A percentile compares a stretch with the other conserved stretches of the same genome.
phyloP scores from a whole-genome alignment of 192 early-diverging fungal genomes.

The Thamnidium elegans region DNA sequence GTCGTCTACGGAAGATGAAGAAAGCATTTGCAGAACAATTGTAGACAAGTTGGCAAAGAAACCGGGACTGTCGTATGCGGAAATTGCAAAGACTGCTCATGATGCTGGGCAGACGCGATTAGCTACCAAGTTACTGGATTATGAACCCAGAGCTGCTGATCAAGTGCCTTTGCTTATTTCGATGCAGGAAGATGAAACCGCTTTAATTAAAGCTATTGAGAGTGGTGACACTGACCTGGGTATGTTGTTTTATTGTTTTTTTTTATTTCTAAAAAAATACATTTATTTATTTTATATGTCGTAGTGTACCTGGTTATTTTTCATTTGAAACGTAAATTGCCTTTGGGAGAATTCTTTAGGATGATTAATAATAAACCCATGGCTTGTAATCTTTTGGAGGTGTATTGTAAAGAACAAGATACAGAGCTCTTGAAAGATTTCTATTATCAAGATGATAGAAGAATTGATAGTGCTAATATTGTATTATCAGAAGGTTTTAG shows the following conservation, averaged over 20 bases:
- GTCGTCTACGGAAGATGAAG: constrained; percentile 80
- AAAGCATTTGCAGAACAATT: constrained; percentile 75
- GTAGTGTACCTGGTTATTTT: constrained; percentile 87
- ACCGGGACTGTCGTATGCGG: constrained; percentile 80
- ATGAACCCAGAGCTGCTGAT: constrained; percentile 90
- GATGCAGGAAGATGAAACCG: constrained; percentile 88
- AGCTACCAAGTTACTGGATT: constrained; percentile 87
- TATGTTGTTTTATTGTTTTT: constrained; percentile 22
- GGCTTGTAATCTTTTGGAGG: constrained; percentile 84
- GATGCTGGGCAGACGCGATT: constrained; percentile 77
- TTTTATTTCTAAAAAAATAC: too few species aligned
- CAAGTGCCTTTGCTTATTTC: constrained; percentile 93
- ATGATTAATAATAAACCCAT: constrained; percentile 73
- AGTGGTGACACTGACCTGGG: constrained; percentile 95
- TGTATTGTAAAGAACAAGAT: constrained; percentile 76
- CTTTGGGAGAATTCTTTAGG: constrained; percentile 88
- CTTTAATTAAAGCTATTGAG: constrained; percentile 86
- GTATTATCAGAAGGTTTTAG: constrained; percentile 52
- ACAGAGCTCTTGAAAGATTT: constrained; percentile 83
- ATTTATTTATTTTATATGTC: not conserved
- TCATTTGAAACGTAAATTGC: constrained; percentile 82
- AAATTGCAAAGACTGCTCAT: constrained; percentile 90
- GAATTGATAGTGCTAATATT: constrained; percentile 61
- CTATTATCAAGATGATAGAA: constrained; percentile 95
- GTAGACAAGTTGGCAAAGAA: constrained; percentile 73